phyloP scores from a whole-genome alignment of 2,329 filamentous ascomycete genomes.

The Exserohilum rostratum region DNA sequence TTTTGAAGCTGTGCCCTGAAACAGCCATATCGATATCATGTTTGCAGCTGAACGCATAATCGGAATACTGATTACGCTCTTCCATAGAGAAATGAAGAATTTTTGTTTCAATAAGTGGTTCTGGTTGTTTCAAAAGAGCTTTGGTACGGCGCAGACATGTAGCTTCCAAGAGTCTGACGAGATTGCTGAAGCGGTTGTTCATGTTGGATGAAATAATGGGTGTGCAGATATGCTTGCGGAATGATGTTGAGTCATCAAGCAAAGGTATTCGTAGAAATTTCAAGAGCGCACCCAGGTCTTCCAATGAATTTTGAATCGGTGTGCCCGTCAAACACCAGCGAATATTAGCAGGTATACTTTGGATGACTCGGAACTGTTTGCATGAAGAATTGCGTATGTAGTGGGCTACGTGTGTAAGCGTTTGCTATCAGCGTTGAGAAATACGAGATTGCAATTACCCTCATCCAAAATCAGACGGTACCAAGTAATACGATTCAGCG shows the following conservation, averaged over 20 bases:
- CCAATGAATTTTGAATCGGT: conserved; percentile 61
- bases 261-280: conserved; percentile 55
- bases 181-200: conserved; percentile 29
- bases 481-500: conserved; percentile 32
- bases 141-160: conserved; percentile 54
- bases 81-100: conserved; percentile 36
- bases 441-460: conserved; percentile 7
- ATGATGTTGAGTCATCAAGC: conserved; percentile 51
- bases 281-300: conserved; percentile 60
- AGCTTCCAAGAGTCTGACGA: conserved; percentile 37
- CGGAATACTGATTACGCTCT: conserved; percentile 36
- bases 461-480: conserved; percentile 41
- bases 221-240: conserved; percentile 53
- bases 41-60: conserved; percentile 6
- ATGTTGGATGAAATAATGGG: conserved; percentile 47
- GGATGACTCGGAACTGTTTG: conserved; percentile 52
- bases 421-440: neutral
- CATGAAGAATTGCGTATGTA: conserved; percentile 58
- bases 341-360: conserved; percentile 50
- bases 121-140: conserved; percentile 50
- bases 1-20: conserved; percentile 8
- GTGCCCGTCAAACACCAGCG: conserved; percentile 53
- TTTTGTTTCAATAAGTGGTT: conserved; percentile 33
- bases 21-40: conserved; percentile 14
- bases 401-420: conserved; percentile 50